A percentile compares a stretch with the other conserved stretches of the same genome.
Evolutionary conservation across 179 eudicot species (phyloP).

Genomic region (Silene noctiflora): DNA sequence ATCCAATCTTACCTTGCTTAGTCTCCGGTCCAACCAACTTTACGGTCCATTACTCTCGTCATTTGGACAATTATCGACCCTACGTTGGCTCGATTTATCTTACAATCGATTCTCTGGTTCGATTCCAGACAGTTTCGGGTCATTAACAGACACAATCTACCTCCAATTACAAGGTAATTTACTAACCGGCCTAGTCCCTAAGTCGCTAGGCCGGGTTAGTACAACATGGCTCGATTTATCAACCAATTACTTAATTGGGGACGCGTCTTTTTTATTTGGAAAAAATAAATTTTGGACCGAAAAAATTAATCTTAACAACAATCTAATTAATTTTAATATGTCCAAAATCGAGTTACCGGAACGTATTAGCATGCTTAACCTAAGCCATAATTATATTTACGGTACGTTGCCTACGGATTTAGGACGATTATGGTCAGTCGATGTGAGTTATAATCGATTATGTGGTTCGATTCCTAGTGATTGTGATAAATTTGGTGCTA

Average conservation of each 20-base stretch:
- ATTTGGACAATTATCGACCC: constrained; percentile 7
- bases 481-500: background rate
- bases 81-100: constrained; percentile 8
- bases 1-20: constrained; percentile 3
- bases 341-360: background rate
- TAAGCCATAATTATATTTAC: constrained; percentile 23
- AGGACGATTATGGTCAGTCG: background rate
- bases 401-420: constrained; percentile 13
- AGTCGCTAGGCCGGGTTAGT: constrained; percentile 9
- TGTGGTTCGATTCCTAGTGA: constrained; percentile 27
- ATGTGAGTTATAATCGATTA: constrained; percentile 23
- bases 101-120: constrained; percentile 9
- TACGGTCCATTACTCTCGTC: constrained; percentile 11
- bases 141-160: background rate
- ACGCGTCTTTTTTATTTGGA: constrained; percentile 24
- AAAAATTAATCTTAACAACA: background rate
- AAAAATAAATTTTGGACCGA: background rate
- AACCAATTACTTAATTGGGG: constrained; percentile 12
- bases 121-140: constrained; percentile 16
- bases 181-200: constrained; percentile 17
- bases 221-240: background rate
- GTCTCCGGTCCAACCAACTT: constrained; percentile 5
- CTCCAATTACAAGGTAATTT: constrained; percentile 14
- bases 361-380: constrained; percentile 6
- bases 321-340: constrained; percentile 16